These are phyloP conservation scores for Podaxis mareebaensis DNA, from an alignment of 768 basidiomycete genomes.

Conservation along the genomic window DNA sequence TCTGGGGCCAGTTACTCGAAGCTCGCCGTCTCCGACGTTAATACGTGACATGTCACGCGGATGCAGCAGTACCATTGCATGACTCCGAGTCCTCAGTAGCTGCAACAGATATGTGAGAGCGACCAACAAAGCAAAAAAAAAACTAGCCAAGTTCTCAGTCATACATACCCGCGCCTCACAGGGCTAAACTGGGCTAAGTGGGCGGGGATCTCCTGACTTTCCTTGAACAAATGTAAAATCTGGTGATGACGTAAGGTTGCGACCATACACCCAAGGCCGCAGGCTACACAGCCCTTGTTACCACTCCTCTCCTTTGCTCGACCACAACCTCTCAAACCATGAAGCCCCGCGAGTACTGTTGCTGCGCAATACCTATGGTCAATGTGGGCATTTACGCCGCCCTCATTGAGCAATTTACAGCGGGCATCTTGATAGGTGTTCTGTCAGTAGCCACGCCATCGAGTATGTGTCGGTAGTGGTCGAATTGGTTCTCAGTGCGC, in stretches of 20 bases:
- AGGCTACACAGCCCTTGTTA: conserved; percentile 14
- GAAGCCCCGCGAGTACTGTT: conserved; percentile 87
- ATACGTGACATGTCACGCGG: conserved; percentile 1
- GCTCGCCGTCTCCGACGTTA: not conserved
- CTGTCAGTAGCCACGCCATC: conserved; percentile 75
- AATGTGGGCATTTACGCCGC: conserved; percentile 89
- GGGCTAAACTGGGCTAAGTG: not conserved
- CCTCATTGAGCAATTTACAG: conserved; percentile 72
- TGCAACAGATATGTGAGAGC: too few species aligned
- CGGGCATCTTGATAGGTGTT: conserved; percentile 67
- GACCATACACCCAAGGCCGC: not conserved
- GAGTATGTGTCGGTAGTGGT: conserved; percentile 50
- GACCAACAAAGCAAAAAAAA: too few species aligned
- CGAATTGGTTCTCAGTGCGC: not conserved
- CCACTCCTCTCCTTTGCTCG: conserved; percentile 21
- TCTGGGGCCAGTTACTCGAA: not conserved
- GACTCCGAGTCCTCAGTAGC: too few species aligned
- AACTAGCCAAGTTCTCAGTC: too few species aligned
- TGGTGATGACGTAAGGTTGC: conserved; percentile 7
- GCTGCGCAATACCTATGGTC: conserved; percentile 87
- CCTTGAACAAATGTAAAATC: not conserved
- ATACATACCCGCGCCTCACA: not conserved
- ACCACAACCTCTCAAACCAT: conserved; percentile 40
- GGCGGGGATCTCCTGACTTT: not conserved
- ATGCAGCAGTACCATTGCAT: too few species aligned